These are phyloP conservation scores for Epichloe coenophiala DNA, from an alignment of 2,329 filamentous ascomycete species.

Conservation along the genomic window DNA sequence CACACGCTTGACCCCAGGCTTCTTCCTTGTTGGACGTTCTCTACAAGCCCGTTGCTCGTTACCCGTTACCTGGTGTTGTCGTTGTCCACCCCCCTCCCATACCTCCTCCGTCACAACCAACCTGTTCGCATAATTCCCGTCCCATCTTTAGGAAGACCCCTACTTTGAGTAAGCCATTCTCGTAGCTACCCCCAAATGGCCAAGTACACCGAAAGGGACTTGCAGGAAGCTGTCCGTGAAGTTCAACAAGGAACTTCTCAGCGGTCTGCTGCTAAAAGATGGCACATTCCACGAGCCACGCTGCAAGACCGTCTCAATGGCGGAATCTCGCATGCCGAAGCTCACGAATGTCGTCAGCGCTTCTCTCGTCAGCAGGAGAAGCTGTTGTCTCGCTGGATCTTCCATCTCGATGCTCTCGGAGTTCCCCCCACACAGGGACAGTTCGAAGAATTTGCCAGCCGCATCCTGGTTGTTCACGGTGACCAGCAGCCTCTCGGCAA, in stretches of 20 bases:
- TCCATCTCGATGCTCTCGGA: constrained; percentile 5
- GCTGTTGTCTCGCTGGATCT: constrained; percentile 6
- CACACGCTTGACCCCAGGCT: constrained; percentile 5
- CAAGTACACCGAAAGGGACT: constrained; percentile 7
- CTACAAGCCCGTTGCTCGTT: constrained; percentile 3
- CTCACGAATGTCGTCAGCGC: constrained; percentile 7
- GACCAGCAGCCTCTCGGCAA: constrained; percentile 7
- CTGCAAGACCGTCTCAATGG: constrained; percentile 7
- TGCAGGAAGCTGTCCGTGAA: constrained; percentile 8
- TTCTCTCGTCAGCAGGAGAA: constrained; percentile 8
- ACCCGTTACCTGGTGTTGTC: not conserved
- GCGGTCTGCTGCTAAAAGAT: constrained; percentile 7
- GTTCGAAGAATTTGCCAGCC: constrained; percentile 7
- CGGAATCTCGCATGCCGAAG: constrained; percentile 7
- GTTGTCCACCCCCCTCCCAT: not conserved
- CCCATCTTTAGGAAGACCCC: not conserved
- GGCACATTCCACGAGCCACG: constrained; percentile 7
- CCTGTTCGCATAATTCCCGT: not conserved
- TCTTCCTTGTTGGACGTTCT: constrained; percentile 6
- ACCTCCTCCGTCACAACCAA: not conserved
- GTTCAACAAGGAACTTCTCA: constrained; percentile 8
- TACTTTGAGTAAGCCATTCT: not conserved
- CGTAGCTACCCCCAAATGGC: constrained; percentile 5
- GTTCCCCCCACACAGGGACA: constrained; percentile 7
- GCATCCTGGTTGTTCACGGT: constrained; percentile 6